Evolutionary conservation across 202 grass and related monocot genomes (phyloP).

Genomic region (Elaeis oleifera): DNA sequence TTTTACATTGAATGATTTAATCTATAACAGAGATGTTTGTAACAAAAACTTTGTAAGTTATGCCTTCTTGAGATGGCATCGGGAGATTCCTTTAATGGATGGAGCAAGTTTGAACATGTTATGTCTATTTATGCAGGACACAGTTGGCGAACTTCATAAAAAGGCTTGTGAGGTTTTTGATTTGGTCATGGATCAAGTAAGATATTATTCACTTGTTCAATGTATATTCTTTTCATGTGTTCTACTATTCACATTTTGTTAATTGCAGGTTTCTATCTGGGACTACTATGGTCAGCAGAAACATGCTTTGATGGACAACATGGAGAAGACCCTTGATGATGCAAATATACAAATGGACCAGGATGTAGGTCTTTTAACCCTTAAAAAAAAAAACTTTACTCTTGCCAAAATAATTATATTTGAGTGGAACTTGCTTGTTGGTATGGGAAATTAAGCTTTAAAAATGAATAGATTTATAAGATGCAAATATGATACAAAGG

Average conservation of each 20-base stretch:
- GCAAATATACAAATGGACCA: conserved; percentile 99
- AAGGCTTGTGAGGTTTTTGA: conserved; percentile 81
- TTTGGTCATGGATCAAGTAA: conserved; percentile 75
- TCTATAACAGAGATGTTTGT: no score
- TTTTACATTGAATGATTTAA: no score
- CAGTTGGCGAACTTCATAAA: conserved; percentile 74
- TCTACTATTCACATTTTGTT: conserved; percentile 12
- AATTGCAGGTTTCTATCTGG: conserved; percentile 76
- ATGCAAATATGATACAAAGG: no score
- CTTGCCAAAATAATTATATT: conserved; percentile 1
- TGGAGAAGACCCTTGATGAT: conserved; percentile 93
- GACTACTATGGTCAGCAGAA: conserved; percentile 90
- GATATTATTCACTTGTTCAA: conserved; percentile 21
- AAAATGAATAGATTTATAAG: no score
- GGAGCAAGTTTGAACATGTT: no score
- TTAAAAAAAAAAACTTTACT: not conserved
- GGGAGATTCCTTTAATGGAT: no score
- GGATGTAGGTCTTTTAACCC: conserved; percentile 44
- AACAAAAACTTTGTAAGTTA: no score
- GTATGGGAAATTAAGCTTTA: not conserved
- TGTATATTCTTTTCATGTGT: conserved; percentile 2
- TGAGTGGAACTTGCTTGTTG: not conserved
- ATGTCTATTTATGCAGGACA: conserved; percentile 50
- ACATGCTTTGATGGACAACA: conserved; percentile 86
- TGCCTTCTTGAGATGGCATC: no score